Evolutionary conservation across 306 rosid genomes (phyloP), one percentile per base, ranked within the genome.

Genomic region (Acacia acuminata): DNA sequence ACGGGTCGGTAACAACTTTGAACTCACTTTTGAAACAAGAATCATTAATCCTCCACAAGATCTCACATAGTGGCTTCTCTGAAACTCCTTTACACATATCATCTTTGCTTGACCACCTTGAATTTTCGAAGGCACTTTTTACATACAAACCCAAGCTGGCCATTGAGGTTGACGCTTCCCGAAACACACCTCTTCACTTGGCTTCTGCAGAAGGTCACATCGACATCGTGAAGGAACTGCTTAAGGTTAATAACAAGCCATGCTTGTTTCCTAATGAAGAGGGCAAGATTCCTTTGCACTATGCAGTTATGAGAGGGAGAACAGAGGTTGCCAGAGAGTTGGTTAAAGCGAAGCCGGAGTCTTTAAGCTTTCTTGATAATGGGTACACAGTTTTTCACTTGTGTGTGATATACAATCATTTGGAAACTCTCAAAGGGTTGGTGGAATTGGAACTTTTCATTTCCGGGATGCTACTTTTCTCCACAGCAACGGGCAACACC

Each of bases 351-450:
- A 10, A 58, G 30, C 65, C 32, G 0, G 32, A 10, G 1, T n/a
- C 65, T 58, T 4, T n/a, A 2, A 10, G 4, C 5, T 0, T 9
- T 3, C 14, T 2, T 22, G 32, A 58, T 47, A 17, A 13, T 12
- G 65, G 15, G 32, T 10, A 24, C 0, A 58, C 30, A 3, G 10
- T 22, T 22, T 58, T 58, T 5, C 65, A 58, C 32, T 22, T 20
- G 15, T 58, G 65, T 22, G 32, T 58, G 1, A n/a, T 1, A 0
- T 9, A 58, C 30, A 58, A 24, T 14, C 65, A 22, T 0, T 22
- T 58, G 24, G 83, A 84, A 27, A 71, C 55, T 27, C 27, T 74
- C 6, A 73, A 74, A 74, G 38, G 55, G 3, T 43, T 79, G 24
- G 71, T 74, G n/a, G n/a, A n/a, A n/a, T n/a, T n/a, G n/a, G n/a